phyloP scores from a whole-genome alignment of 768 basidiomycete species.

The Nidula microcarpa region DNA sequence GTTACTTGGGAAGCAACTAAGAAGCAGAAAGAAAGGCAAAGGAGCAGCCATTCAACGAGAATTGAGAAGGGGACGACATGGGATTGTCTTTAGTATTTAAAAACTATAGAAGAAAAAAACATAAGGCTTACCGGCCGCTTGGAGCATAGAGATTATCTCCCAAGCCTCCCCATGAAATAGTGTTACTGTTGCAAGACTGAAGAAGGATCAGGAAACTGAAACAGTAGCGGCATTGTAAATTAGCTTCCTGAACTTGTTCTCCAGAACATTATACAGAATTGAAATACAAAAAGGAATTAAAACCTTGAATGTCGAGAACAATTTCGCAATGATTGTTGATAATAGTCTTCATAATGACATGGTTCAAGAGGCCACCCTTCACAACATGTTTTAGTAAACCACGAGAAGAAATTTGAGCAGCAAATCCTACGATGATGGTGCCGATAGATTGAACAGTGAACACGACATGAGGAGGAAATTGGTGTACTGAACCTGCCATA shows the following conservation, averaged over 20 bases:
- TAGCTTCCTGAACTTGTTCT: constrained; percentile 31
- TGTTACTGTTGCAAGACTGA: constrained; percentile 39
- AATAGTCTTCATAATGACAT: constrained; percentile 57
- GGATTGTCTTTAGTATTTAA: no score
- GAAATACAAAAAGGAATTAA: constrained; percentile 21
- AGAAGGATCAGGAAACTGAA: not conserved
- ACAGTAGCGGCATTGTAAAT: not conserved
- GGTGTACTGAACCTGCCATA: constrained; percentile 32
- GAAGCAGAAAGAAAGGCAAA: constrained; percentile 52
- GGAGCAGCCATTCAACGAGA: constrained; percentile 46
- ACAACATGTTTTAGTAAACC: not conserved
- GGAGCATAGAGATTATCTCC: constrained; percentile 44
- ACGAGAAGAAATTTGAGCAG: not conserved
- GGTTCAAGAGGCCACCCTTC: constrained; percentile 34
- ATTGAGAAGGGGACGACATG: constrained; percentile 42
- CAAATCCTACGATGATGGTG: constrained; percentile 45
- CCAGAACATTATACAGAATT: constrained; percentile 41
- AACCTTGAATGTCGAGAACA: constrained; percentile 46
- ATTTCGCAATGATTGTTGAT: constrained; percentile 43
- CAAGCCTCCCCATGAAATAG: constrained; percentile 57
- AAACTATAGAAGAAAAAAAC: constrained; percentile 14
- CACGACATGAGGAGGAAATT: constrained; percentile 65
- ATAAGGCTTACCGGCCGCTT: constrained; percentile 40
- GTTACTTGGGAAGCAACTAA: constrained; percentile 43
- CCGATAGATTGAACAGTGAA: constrained; percentile 61